A percentile compares a stretch with the other conserved stretches of the same genome.
Evolutionary conservation across 768 basidiomycete genomes (phyloP).

Genomic region (Rhodotorula diobovata): DNA sequence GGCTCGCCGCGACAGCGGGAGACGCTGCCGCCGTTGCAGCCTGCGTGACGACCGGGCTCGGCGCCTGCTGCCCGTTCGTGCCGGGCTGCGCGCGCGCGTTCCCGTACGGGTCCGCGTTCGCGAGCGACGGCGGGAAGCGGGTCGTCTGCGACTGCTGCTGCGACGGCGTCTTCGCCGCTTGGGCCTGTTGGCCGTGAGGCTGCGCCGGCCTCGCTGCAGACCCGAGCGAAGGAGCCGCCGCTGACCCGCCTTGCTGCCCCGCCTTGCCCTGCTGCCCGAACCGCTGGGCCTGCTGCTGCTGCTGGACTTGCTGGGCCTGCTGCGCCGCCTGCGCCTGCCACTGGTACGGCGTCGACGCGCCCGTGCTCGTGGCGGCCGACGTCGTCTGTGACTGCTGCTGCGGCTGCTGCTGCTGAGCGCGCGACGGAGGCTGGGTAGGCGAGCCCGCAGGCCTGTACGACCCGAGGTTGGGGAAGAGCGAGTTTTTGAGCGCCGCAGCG

Average conservation of each 20-base stretch:
- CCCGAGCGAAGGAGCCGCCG: background rate
- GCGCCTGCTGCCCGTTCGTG: background rate
- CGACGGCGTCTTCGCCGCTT: background rate
- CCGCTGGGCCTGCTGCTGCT: background rate
- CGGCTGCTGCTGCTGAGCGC: background rate
- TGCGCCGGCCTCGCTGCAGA: background rate
- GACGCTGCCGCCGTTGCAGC: background rate
- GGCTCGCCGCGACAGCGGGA: background rate
- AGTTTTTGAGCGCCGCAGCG: background rate
- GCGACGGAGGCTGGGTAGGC: background rate
- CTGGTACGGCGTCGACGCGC: background rate
- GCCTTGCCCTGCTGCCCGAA: background rate
- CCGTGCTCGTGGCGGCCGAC: background rate
- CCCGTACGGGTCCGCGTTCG: background rate
- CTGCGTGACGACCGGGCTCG: background rate
- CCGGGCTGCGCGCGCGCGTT: background rate
- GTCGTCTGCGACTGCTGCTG: background rate
- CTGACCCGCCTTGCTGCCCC: background rate
- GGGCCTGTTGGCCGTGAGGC: background rate
- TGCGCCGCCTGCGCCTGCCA: slow-evolving; percentile 3
- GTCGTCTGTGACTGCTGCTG: background rate
- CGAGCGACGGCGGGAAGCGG: too few relatives aligned
- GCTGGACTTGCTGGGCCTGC: slow-evolving; percentile 1
- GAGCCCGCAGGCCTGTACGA: background rate
- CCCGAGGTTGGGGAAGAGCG: background rate